Evolutionary conservation across 2,329 filamentous ascomycete genomes (phyloP).

Genomic region (Aspergillus pseudoviridinutans): DNA sequence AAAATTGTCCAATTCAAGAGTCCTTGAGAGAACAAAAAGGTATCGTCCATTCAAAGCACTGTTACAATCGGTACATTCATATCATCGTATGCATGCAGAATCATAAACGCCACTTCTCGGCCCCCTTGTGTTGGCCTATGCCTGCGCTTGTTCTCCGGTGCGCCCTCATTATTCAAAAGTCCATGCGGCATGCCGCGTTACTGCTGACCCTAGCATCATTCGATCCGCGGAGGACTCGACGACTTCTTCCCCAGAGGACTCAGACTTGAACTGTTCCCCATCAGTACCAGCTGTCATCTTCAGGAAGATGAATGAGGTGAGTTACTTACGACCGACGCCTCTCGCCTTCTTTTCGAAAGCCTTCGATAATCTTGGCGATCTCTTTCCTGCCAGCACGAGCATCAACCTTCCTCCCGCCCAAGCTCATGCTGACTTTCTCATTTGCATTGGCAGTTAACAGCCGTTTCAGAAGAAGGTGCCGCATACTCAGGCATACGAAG

Average conservation of each 20-base stretch:
- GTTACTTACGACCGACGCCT: slow-evolving; percentile 70
- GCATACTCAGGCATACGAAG: slow-evolving; percentile 93
- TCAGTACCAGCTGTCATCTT: not conserved
- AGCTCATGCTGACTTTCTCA: slow-evolving; percentile 91
- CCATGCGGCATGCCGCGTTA: not conserved
- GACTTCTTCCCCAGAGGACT: slow-evolving; percentile 22
- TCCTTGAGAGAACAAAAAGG: not conserved
- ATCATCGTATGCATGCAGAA: not conserved
- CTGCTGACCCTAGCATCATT: slow-evolving; percentile 6
- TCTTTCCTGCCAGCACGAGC: slow-evolving; percentile 77
- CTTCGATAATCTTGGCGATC: slow-evolving; percentile 86
- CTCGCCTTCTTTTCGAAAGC: slow-evolving; percentile 80
- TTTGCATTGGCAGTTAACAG: slow-evolving; percentile 73
- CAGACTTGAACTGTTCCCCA: slow-evolving; percentile 14
- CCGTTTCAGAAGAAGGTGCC: slow-evolving; percentile 81
- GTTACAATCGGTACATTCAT: not conserved
- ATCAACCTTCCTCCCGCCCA: slow-evolving; percentile 80
- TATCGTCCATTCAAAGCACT: not conserved
- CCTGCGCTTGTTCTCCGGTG: not conserved
- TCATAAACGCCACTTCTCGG: not conserved
- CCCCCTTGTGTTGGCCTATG: not conserved
- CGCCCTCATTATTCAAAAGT: not conserved
- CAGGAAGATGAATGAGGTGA: not conserved
- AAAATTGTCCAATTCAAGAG: not conserved
- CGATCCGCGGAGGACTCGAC: slow-evolving; percentile 20